phyloP scores from a whole-genome alignment of 331 rosid species.

The Cydonia oblonga region DNA sequence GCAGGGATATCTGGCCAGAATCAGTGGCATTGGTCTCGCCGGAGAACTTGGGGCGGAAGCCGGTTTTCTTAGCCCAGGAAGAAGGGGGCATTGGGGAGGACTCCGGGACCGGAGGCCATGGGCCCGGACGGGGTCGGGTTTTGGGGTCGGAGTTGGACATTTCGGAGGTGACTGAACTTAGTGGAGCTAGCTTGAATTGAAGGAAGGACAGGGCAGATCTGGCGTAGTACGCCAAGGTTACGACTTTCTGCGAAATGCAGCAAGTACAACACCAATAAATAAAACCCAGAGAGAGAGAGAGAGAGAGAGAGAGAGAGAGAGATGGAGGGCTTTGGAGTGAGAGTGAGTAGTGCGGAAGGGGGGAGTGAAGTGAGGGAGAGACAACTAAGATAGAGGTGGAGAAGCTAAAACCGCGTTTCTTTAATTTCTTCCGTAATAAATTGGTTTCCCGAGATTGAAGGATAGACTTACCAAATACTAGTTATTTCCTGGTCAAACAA shows the following conservation, averaged over 20 bases:
- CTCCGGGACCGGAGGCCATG: slow-evolving; percentile 65
- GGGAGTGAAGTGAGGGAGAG: background rate
- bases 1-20: slow-evolving; percentile 48
- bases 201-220: slow-evolving; percentile 34
- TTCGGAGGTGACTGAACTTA: background rate
- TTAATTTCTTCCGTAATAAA: background rate
- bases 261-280: background rate
- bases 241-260: slow-evolving; percentile 6
- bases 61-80: slow-evolving; percentile 91
- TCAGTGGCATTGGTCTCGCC: slow-evolving; percentile 74
- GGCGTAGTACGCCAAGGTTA: slow-evolving; percentile 1
- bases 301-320: no score
- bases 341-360: background rate
- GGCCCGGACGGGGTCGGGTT: slow-evolving; percentile 52
- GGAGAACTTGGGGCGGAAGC: slow-evolving; percentile 85
- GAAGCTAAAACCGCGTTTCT: background rate
- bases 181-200: slow-evolving; percentile 15
- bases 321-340: background rate
- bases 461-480: background rate
- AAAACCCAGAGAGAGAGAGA: background rate
- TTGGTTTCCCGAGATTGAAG: background rate
- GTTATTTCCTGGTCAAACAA: no score
- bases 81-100: slow-evolving; percentile 67
- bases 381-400: no score
- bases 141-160: slow-evolving; percentile 67